These are phyloP conservation scores for Cydonia oblonga DNA, from an alignment of 331 rosid genomes.

Conservation along the genomic window DNA sequence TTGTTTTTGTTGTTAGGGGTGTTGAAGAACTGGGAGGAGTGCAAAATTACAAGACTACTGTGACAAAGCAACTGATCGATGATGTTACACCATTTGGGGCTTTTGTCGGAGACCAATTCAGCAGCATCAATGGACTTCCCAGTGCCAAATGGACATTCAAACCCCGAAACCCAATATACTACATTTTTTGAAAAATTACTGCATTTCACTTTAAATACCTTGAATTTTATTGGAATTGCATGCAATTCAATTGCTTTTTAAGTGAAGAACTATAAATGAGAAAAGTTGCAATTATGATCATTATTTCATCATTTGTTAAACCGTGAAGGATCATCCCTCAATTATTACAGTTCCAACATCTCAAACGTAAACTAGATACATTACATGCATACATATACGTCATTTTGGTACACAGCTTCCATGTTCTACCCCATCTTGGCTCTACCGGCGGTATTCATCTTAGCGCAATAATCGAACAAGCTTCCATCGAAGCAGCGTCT, in stretches of 20 bases:
- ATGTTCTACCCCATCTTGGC: slow-evolving; percentile 18
- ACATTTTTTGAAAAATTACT: slow-evolving; percentile 3
- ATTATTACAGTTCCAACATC: neutral
- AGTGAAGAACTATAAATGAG: neutral
- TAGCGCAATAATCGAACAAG: slow-evolving; percentile 36
- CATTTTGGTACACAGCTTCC: neutral
- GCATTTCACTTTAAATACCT: neutral
- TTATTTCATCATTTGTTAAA: neutral
- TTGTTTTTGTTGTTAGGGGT: slow-evolving; percentile 5
- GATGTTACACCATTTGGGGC: slow-evolving; percentile 21
- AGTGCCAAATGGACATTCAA: slow-evolving; percentile 17
- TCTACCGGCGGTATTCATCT: slow-evolving; percentile 12
- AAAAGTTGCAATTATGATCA: neutral
- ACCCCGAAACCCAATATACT: slow-evolving; percentile 26
- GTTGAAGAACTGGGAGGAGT: slow-evolving; percentile 6
- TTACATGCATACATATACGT: neutral
- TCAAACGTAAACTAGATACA: neutral
- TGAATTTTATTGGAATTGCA: neutral
- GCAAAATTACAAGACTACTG: slow-evolving; percentile 20
- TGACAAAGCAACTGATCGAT: slow-evolving; percentile 9
- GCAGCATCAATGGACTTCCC: slow-evolving; percentile 27
- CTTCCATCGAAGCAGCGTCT: slow-evolving; percentile 43
- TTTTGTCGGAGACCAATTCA: slow-evolving; percentile 19
- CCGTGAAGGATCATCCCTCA: neutral
- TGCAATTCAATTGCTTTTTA: neutral